Percentiles rank a stretch among this genome's conserved stretches.
Evolutionary conservation across 306 rosid species (phyloP).

Genomic region (Cicer yamashitae): DNA sequence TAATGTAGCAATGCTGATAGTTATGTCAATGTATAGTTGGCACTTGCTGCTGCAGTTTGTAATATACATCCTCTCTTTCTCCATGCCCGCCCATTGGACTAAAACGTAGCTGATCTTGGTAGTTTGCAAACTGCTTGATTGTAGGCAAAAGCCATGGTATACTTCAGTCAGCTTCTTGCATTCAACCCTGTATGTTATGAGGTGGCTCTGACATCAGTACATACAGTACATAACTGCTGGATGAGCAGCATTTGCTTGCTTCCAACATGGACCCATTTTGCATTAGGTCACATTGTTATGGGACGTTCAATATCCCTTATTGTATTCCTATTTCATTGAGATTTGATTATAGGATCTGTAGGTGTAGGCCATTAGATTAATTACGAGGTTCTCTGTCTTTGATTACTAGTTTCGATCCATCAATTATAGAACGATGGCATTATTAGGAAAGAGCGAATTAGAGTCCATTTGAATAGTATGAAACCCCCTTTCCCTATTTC

Average conservation of each 20-base stretch:
- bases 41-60: constrained; percentile 36
- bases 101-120: background rate
- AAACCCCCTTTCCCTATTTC: background rate
- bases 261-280: background rate
- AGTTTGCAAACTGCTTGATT: constrained; percentile 3
- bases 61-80: background rate
- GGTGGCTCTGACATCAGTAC: constrained; percentile 29
- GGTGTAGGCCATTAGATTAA: constrained; percentile 30
- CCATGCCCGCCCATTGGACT: background rate
- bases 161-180: constrained; percentile 43
- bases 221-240: constrained; percentile 23
- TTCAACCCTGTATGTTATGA: constrained; percentile 25
- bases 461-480: background rate
- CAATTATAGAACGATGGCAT: background rate
- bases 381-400: constrained; percentile 13
- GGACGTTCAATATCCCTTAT: constrained; percentile 15
- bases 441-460: background rate
- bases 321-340: constrained; percentile 28
- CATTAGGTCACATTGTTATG: background rate
- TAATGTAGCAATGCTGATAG: constrained; percentile 48
- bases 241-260: constrained; percentile 38
- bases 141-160: constrained; percentile 23
- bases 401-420: constrained; percentile 6
- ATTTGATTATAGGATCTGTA: background rate
- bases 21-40: constrained; percentile 52